phyloP scores from a whole-genome alignment of 768 basidiomycete genomes.

The Termitomyces heimii region DNA sequence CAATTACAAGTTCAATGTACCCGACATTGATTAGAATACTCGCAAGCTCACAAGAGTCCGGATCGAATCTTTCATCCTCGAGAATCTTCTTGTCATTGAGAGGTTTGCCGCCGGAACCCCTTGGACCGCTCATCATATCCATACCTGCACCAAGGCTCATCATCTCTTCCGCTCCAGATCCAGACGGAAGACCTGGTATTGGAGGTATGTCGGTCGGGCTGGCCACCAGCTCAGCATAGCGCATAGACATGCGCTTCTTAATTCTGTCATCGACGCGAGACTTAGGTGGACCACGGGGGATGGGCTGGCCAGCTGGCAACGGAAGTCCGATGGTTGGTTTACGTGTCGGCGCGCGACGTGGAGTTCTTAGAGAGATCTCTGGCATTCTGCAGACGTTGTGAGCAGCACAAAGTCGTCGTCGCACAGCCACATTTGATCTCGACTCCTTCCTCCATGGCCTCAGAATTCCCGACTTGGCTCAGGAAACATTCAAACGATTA shows the following conservation, averaged over 20 bases:
- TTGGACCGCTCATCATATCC: slow-evolving; percentile 33
- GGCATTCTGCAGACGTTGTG: slow-evolving; percentile 10
- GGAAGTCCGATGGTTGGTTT: slow-evolving; percentile 15
- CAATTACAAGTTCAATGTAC: slow-evolving; percentile 4
- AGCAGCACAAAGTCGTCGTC: neutral
- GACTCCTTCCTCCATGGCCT: neutral
- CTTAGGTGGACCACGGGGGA: slow-evolving; percentile 41
- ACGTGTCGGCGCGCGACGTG: slow-evolving; percentile 17
- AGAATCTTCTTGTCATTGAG: slow-evolving; percentile 61
- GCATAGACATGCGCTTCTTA: slow-evolving; percentile 93
- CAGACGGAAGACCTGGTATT: slow-evolving; percentile 50
- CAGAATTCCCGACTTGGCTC: slow-evolving; percentile 10
- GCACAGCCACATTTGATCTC: slow-evolving; percentile 2
- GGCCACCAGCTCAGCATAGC: slow-evolving; percentile 78
- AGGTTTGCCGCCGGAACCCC: slow-evolving; percentile 35
- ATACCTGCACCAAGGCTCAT: slow-evolving; percentile 16
- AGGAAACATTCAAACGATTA: neutral
- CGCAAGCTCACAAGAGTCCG: slow-evolving; percentile 72
- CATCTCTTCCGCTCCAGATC: slow-evolving; percentile 25
- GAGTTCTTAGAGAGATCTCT: slow-evolving; percentile 17
- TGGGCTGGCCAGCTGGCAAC: slow-evolving; percentile 15
- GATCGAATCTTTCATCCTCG: slow-evolving; percentile 78
- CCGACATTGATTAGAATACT: slow-evolving; percentile 8
- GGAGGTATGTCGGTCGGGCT: slow-evolving; percentile 62
- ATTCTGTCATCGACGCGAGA: slow-evolving; percentile 81